Conservation (phyloP, 2,329 filamentous ascomycete genomes). For the Cladosporium sp. region DNA sequence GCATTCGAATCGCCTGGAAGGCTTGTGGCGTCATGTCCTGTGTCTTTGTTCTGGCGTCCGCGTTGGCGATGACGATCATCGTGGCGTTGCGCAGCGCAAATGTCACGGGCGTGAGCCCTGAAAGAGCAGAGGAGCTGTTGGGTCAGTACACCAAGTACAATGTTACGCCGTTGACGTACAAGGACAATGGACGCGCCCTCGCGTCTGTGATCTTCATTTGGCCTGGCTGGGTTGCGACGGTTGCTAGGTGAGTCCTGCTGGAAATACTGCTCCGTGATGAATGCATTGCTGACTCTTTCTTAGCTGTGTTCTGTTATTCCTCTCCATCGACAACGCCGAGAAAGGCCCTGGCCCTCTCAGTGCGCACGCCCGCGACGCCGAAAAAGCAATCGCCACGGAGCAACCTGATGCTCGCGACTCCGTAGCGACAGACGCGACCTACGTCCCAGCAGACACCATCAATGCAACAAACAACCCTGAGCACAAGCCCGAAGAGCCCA, state of each 20-base stretch:
- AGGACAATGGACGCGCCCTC: slow-evolving; percentile 47
- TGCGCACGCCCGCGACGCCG: slow-evolving; percentile 28
- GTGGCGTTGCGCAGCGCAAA: slow-evolving; percentile 44
- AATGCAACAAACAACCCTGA: neutral
- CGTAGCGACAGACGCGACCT: neutral
- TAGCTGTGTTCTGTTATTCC: slow-evolving; percentile 38
- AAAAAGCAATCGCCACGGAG: neutral
- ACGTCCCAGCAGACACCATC: neutral
- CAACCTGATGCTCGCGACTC: neutral
- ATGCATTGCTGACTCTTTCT: neutral
- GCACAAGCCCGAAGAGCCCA: neutral
- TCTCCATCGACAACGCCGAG: slow-evolving; percentile 37
- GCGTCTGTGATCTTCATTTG: slow-evolving; percentile 52
- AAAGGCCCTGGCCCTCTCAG: slow-evolving; percentile 35
- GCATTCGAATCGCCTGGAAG: slow-evolving; percentile 53
- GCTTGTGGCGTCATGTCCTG: slow-evolving; percentile 48
- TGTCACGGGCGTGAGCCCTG: slow-evolving; percentile 39
- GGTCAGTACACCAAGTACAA: slow-evolving; percentile 31
- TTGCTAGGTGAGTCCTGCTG: slow-evolving; percentile 38
- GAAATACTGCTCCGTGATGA: neutral
- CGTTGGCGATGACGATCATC: slow-evolving; percentile 50
- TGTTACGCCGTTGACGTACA: slow-evolving; percentile 42
- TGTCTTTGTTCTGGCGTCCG: slow-evolving; percentile 44
- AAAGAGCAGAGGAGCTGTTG: slow-evolving; percentile 27
- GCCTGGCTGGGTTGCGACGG: slow-evolving; percentile 47